phyloP scores from a whole-genome alignment of 768 basidiomycete species.

The Phaeotremella fagi region DNA sequence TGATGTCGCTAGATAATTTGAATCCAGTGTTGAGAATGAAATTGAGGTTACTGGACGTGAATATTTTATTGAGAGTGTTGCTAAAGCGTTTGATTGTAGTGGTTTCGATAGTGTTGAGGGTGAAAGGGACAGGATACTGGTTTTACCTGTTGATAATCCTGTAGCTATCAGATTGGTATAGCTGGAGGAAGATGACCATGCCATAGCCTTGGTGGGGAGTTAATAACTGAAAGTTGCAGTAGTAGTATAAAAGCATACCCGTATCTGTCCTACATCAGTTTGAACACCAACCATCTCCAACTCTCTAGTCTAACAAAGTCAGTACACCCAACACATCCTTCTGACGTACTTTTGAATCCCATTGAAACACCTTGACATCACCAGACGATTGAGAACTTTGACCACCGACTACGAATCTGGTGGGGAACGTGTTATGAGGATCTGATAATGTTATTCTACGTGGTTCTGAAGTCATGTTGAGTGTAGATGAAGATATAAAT shows the following conservation, averaged over 20 bases:
- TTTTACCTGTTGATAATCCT: slow-evolving; percentile 35
- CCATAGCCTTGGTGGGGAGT: slow-evolving; percentile 26
- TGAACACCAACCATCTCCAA: slow-evolving; percentile 38
- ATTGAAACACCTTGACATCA: slow-evolving; percentile 43
- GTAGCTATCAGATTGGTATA: slow-evolving; percentile 32
- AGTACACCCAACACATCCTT: background rate
- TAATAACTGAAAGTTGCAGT: background rate
- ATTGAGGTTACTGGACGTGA: slow-evolving; percentile 30
- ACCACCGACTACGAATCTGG: slow-evolving; percentile 37
- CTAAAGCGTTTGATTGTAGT: slow-evolving; percentile 16
- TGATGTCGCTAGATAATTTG: slow-evolving; percentile 36
- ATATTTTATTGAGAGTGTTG: slow-evolving; percentile 27
- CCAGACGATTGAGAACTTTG: slow-evolving; percentile 29
- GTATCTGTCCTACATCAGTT: slow-evolving; percentile 38
- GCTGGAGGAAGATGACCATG: slow-evolving; percentile 32
- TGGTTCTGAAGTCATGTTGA: background rate
- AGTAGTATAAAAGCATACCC: slow-evolving; percentile 20
- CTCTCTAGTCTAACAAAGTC: slow-evolving; percentile 20
- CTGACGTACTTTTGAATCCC: slow-evolving; percentile 22
- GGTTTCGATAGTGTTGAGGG: slow-evolving; percentile 28
- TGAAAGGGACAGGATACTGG: slow-evolving; percentile 30
- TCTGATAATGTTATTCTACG: slow-evolving; percentile 27
- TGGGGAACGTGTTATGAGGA: slow-evolving; percentile 15
- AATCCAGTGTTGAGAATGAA: slow-evolving; percentile 31
- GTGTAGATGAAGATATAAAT: too few relatives aligned